Conservation (phyloP, 1,284 basidiomycete genomes). For the Tilletiopsis washingtonensis region DNA sequence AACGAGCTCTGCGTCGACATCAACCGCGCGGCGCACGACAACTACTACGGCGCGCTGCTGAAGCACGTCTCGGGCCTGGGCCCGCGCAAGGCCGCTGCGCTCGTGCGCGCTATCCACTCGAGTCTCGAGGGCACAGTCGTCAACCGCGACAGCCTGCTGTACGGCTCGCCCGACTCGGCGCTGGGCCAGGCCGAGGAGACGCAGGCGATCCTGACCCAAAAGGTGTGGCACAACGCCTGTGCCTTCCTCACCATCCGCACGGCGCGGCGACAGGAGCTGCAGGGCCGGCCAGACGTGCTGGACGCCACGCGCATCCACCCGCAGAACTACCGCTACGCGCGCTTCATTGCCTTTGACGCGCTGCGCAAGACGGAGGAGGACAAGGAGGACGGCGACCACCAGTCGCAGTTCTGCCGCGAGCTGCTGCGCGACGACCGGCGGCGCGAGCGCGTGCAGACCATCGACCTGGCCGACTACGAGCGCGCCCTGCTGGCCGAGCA, state of each 20-base stretch:
- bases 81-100: slow-evolving; percentile 80
- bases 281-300: slow-evolving; percentile 71
- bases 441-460: slow-evolving; percentile 74
- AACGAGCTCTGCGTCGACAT: slow-evolving; percentile 93
- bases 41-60: slow-evolving; percentile 78
- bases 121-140: slow-evolving; percentile 38
- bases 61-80: slow-evolving; percentile 90
- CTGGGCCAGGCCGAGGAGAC: slow-evolving; percentile 24
- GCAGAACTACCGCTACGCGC: slow-evolving; percentile 93
- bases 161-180: slow-evolving; percentile 3
- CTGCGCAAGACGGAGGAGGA: slow-evolving; percentile 61
- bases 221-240: slow-evolving; percentile 53
- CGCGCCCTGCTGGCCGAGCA: slow-evolving; percentile 5
- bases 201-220: slow-evolving; percentile 27
- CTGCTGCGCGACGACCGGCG: slow-evolving; percentile 78
- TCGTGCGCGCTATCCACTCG: slow-evolving; percentile 55
- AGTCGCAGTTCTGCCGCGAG: slow-evolving; percentile 48
- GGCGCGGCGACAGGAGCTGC: slow-evolving; percentile 17
- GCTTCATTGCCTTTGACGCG: slow-evolving; percentile 97
- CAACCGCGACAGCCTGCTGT: slow-evolving; percentile 20
- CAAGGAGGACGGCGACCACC: slow-evolving; percentile 34
- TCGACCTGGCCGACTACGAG: slow-evolving; percentile 91
- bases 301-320: slow-evolving; percentile 95
- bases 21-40: slow-evolving; percentile 77
- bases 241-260: slow-evolving; percentile 67